These are phyloP conservation scores for Populus simonii DNA, from an alignment of 345 rosid species.

Conservation along the genomic window DNA sequence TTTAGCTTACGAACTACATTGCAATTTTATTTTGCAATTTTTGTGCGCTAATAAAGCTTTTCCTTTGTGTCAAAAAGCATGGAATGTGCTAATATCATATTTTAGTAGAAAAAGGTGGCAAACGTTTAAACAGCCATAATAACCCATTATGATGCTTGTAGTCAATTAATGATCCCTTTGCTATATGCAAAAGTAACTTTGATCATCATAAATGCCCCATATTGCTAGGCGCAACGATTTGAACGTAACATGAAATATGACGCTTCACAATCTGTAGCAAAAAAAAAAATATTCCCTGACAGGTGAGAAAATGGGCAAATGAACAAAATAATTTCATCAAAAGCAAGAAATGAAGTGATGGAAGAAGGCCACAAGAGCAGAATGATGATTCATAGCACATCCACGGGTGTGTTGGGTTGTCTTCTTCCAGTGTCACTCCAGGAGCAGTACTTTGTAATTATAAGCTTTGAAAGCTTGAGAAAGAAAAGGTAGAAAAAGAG, in stretches of 20 bases:
- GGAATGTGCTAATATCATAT: not conserved
- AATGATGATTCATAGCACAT: constrained; percentile 32
- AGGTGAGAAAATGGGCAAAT: not conserved
- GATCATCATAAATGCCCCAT: not conserved
- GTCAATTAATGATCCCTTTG: constrained; percentile 6
- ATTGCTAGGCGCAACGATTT: not conserved
- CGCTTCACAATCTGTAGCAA: not conserved
- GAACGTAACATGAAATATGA: not conserved
- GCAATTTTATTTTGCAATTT: not conserved
- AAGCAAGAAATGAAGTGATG: not conserved
- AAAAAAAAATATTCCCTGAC: not conserved
- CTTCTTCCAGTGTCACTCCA: constrained; percentile 23
- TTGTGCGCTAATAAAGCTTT: not conserved
- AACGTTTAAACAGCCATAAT: constrained; percentile 11
- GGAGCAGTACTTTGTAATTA: constrained; percentile 26
- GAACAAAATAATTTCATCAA: not conserved
- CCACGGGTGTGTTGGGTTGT: constrained; percentile 41
- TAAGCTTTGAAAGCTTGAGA: constrained; percentile 41
- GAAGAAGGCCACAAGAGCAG: constrained; percentile 6
- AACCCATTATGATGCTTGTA: constrained; percentile 7
- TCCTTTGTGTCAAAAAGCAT: not conserved
- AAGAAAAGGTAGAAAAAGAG: constrained; percentile 16
- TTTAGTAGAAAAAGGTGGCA: constrained; percentile 1
- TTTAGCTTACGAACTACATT: not conserved
- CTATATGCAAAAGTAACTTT: constrained; percentile 1